Percentiles rank a stretch among this genome's conserved stretches.
Evolutionary conservation across 257 asterid genomes (phyloP).

Genomic region (Orobanche coerulescens): DNA sequence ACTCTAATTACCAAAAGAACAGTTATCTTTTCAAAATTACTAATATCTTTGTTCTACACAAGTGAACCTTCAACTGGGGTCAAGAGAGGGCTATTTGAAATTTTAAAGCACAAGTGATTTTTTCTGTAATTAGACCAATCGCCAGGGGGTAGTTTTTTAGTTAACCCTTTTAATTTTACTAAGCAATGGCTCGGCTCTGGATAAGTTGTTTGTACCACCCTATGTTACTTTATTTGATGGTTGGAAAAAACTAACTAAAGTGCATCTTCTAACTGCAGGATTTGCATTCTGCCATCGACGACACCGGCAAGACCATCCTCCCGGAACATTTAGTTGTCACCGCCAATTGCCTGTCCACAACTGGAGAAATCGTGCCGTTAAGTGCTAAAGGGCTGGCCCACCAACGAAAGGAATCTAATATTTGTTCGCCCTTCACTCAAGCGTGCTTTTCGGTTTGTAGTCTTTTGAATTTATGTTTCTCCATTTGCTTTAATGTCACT

Average conservation of each 20-base stretch:
- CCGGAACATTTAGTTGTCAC: slow-evolving; percentile 70
- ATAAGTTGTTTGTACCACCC: background rate
- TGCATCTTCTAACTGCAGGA: slow-evolving; percentile 43
- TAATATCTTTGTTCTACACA: no score
- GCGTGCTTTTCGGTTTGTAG: slow-evolving; percentile 73
- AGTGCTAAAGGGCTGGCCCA: slow-evolving; percentile 63
- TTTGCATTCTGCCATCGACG: slow-evolving; percentile 60
- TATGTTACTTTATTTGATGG: slow-evolving; percentile 5
- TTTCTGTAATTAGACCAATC: background rate
- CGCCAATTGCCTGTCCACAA: slow-evolving; percentile 66
- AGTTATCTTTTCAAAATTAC: no score
- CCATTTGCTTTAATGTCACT: slow-evolving; percentile 2
- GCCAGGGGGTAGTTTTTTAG: no score
- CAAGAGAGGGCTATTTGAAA: no score
- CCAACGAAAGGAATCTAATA: slow-evolving; percentile 63
- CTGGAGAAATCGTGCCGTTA: slow-evolving; percentile 75
- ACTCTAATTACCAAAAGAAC: background rate
- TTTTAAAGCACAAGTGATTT: no score
- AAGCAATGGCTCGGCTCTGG: background rate
- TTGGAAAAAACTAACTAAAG: slow-evolving; percentile 28
- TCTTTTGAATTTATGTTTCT: slow-evolving; percentile 9
- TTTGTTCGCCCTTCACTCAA: slow-evolving; percentile 63
- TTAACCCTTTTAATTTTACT: background rate
- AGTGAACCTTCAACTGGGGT: no score
- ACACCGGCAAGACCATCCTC: slow-evolving; percentile 67